Evolutionary conservation across 2,329 filamentous ascomycete genomes (phyloP), one percentile per base, ranked within the genome.

Genomic region (Fusarium concolor): DNA sequence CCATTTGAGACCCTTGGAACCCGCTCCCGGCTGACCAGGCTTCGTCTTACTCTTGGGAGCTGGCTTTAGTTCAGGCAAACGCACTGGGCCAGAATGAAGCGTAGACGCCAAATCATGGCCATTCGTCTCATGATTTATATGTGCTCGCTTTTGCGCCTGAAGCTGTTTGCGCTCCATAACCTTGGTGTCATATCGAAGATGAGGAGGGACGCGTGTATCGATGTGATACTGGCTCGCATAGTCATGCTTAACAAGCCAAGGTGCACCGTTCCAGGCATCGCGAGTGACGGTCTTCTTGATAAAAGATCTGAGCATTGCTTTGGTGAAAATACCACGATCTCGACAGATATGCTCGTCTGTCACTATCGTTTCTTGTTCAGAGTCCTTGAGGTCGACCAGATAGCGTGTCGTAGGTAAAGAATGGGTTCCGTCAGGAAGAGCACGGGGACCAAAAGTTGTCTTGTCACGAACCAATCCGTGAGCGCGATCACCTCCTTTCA

Each of bases 261-360:
- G 95, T 1, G 96, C 96, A n/a, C 95, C 95, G 63, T 90, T 95
- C 93, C 94, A 98, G 6, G 93, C 88, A 75, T 98, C 96, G 64
- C 95, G 85, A 3, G 90, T 91, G n/a, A 97, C 91, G 1, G 94
- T 96, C 79, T 96, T 94, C 77, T 97, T 97, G 68, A 99, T 92
- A 70, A 97, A 99, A 8, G 94, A 93, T 33, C 95, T 90, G 39
- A 99, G 84, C 78, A 97, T 94, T 47, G 94, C 90, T 80, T 99
- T 98, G 28, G 95, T 97, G 76, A 98, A 99, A 45, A 93, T 87
- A 73, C 95, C 97, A 52, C 94, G 89, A 76, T 97, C 94, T 65
- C 96, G 91, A 66, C 88, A 90, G 57, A 98, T 90, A 75, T 97
- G 91, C 49, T 91, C 84, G 78, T 93, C 91, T 71, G 94, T 91